Percentiles rank a stretch among this genome's conserved stretches.
Evolutionary conservation across 2,329 filamentous ascomycete species (phyloP).

Genomic region (Whalleya microplaca): DNA sequence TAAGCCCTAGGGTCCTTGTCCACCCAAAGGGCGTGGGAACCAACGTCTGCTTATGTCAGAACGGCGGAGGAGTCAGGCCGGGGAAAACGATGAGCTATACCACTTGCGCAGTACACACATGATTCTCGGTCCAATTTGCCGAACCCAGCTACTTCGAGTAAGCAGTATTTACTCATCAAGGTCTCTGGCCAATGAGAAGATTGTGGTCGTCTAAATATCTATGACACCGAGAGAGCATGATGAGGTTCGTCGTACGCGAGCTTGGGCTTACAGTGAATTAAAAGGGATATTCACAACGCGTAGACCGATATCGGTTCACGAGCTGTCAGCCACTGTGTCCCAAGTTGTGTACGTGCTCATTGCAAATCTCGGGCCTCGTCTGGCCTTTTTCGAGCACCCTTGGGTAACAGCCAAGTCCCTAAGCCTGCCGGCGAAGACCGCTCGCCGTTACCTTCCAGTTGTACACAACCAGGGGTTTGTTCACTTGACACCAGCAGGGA

Average conservation of each 20-base stretch:
- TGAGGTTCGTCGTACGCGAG: no score
- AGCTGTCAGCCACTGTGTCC: not conserved
- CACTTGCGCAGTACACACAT: not conserved
- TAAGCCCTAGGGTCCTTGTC: not conserved
- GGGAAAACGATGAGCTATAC: not conserved
- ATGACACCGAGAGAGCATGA: not conserved
- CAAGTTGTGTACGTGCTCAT: not conserved
- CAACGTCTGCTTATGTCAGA: not conserved
- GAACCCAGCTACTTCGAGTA: not conserved
- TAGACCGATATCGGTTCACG: not conserved
- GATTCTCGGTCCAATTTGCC: not conserved
- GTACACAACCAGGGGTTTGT: no score
- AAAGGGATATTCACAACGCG: not conserved
- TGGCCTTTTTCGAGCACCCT: not conserved
- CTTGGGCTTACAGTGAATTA: not conserved
- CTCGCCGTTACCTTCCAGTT: not conserved
- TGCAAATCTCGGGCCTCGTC: not conserved
- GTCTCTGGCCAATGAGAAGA: not conserved
- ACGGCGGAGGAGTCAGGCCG: not conserved
- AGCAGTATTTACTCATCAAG: not conserved
- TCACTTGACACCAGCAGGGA: no score
- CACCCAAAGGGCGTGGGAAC: not conserved
- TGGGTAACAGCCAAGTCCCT: not conserved
- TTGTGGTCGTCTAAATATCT: not conserved
- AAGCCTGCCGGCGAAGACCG: not conserved